Base-by-base conservation (phyloP, 305 asterid genomes). In the Andrographis paniculata region DNA sequence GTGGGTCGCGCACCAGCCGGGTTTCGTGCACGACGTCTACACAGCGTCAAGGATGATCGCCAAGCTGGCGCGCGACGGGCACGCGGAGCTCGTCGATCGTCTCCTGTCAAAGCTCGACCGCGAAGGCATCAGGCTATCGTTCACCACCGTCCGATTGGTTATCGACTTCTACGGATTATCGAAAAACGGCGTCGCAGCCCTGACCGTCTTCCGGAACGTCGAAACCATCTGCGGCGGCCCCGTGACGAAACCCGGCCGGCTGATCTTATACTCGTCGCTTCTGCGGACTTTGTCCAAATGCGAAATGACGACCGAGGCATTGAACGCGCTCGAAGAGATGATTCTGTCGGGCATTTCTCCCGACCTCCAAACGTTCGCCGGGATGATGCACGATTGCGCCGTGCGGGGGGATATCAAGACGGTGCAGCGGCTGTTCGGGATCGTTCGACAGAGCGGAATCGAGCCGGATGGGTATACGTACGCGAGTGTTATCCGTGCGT, bases 141-240 rank as follows among this genome's bases (percentile, higher is more conserved):
- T 85, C 75, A 73, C 84, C 82, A 82, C 98, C 0, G 45, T 82
- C 46, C 71, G 80, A 56, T 52, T 82, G 42, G 58, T 91, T n/a
- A 77, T 91, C 5, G 96, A 91, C 52, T 83, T 68, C 11, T 91
- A 91, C 52, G 98, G 98, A n/a, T 52, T 82, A 45, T 83, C 96
- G 21, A 64, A 64, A 22, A 62, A 66, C 12, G 95, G 92, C 10
- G 77, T 71, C 20, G 84, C 95, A 13, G 88, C 96, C 40, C 49
- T 91, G 27, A 62, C 62, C 48, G 53, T 91, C 64, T 82, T 86
- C 63, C 70, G 41, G 8, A 64, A 62, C 38, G 55, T 68, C 39
- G 71, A 68, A 58, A 72, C 65, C 3, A 55, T 82, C 3, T 78
- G 98, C 33, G 82, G 98, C 33, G 82, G 79, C 21, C 79, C 82